Base-by-base conservation (phyloP, 78 protist species). In the Planoprotostelium fungivorum region DNA sequence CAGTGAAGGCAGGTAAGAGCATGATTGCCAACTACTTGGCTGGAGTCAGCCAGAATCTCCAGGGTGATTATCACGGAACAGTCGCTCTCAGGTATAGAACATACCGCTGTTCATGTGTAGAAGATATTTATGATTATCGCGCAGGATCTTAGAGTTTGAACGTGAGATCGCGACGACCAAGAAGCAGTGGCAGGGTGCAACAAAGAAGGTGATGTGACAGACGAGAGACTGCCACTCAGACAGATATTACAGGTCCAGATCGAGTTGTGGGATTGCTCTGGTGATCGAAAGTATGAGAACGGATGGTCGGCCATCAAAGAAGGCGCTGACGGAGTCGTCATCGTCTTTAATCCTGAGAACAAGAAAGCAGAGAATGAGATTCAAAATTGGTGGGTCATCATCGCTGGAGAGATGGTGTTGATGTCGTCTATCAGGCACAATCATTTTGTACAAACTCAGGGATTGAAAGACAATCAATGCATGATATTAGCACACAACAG, bases 381-480 rank as follows among this genome's bases (percentile, higher is more conserved):
- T 5, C 31, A 51, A 51, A 51, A 51, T 51, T 51, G 73, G 73
- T 51, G 73, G 16, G 73, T 16, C 31, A 25, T 25, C 73, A 25
- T 51, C 5, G 16, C 16, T 16, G 16, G 31, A 16, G 16, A 51
- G 31, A 16, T 25, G 16, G 16, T 51, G 73, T 25, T 51, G 31
- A 51, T 16, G 31, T 51, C 31, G 16, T 16, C 31, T 16, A 25
- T 51, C 16, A 51, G 73, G 73, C 16, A 51, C 16, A 25, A 5
- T 25, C 5, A 25, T 25, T 51, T 51, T 16, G 73, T 51, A 5
- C 5, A 51, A 25, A 25, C 73, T 51, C 73, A 51, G 16, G 73
- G 73, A 51, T 51, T 51, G 73, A 51, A 51, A 51, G 73, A 51
- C 73, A 51, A 51, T 51, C 73, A 51, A 51, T 51, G 73, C 73